Percentiles rank a stretch among this genome's conserved stretches.
Evolutionary conservation across 116 monocot genomes (phyloP).

Genomic region (Zostera marina): DNA sequence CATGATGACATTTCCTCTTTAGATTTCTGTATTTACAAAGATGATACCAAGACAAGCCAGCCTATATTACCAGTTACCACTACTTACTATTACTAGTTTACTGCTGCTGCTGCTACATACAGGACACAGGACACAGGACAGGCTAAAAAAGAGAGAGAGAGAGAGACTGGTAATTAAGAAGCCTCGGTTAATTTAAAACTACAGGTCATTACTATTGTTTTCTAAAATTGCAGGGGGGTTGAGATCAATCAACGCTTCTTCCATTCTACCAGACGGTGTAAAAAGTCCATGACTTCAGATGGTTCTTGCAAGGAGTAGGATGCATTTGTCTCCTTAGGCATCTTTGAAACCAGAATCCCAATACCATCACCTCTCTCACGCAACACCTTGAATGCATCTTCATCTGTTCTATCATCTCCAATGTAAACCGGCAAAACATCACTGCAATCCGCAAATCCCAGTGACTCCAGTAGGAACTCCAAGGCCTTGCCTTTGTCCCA

Average conservation of each 20-base stretch:
- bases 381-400: conserved; percentile 74
- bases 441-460: conserved; percentile 37
- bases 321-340: conserved; percentile 49
- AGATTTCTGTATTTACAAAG: neutral
- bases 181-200: no score
- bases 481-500: conserved; percentile 49
- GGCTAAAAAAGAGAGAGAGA: no score
- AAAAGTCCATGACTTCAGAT: conserved; percentile 49
- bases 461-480: conserved; percentile 29
- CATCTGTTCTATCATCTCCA: conserved; percentile 71
- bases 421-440: conserved; percentile 59
- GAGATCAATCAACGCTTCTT: no score
- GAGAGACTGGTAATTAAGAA: no score
- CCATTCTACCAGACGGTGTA: conserved; percentile 35
- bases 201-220: no score
- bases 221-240: no score
- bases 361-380: conserved; percentile 39
- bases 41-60: no score
- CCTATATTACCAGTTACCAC: no score
- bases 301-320: conserved; percentile 50
- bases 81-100: no score
- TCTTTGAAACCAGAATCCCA: conserved; percentile 57
- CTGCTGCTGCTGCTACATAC: no score
- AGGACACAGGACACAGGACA: no score
- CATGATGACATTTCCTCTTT: conserved; percentile 1